Conservation (phyloP, 805 yeast genomes). For the Schizosaccharomyces cryophilus region DNA sequence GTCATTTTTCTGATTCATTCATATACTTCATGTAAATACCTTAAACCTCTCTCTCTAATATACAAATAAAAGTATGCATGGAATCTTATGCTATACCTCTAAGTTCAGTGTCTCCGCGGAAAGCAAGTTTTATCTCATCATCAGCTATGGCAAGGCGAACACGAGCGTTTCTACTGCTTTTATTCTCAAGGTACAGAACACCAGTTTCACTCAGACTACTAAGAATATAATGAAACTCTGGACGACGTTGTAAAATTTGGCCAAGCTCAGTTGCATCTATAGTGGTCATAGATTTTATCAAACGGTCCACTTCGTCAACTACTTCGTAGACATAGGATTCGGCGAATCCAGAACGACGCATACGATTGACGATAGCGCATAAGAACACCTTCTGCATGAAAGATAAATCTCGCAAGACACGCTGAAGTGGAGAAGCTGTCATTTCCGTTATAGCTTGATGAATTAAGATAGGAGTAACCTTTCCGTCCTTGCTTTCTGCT, state of each 20-base stretch:
- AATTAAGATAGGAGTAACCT: slow-evolving; percentile 49
- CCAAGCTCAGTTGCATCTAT: slow-evolving; percentile 9
- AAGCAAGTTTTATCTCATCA: slow-evolving; percentile 38
- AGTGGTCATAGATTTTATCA: slow-evolving; percentile 15
- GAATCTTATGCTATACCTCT: slow-evolving; percentile 3
- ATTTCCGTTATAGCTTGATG: slow-evolving; percentile 61
- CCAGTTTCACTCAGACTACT: slow-evolving; percentile 62
- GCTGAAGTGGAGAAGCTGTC: slow-evolving; percentile 44
- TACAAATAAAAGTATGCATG: no score
- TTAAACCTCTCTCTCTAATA: no score
- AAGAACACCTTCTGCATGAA: slow-evolving; percentile 48
- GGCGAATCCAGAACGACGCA: slow-evolving; percentile 40
- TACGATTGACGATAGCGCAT: slow-evolving; percentile 38
- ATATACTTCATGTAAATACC: neutral
- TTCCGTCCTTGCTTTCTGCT: slow-evolving; percentile 28
- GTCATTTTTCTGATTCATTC: neutral
- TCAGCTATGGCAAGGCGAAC: slow-evolving; percentile 44
- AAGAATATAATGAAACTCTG: slow-evolving; percentile 36
- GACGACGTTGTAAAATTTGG: slow-evolving; percentile 14
- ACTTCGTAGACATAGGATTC: slow-evolving; percentile 49
- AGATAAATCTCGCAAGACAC: slow-evolving; percentile 33
- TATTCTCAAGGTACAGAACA: slow-evolving; percentile 38
- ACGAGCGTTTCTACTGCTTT: slow-evolving; percentile 35
- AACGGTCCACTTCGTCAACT: slow-evolving; percentile 24
- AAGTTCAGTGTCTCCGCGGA: slow-evolving; percentile 14